Base-by-base conservation (phyloP, 176 grass and related monocot species). In the Oryza nivara region DNA sequence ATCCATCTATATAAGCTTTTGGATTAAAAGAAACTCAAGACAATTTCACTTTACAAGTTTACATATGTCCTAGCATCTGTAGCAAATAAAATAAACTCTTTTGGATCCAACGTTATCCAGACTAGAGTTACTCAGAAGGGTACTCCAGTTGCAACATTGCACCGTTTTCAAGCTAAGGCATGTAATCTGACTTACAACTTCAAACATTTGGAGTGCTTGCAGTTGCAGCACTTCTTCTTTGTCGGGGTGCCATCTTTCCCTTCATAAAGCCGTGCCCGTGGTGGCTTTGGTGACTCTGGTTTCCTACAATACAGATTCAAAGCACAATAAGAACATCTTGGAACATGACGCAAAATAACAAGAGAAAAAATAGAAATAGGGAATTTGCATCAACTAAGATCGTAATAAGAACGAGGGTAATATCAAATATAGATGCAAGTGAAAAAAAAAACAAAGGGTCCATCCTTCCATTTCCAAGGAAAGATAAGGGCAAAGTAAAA, bases 151-250 rank as follows among this genome's bases (percentile, higher is more conserved):
- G 45, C 26, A 58, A 68, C 26, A 74, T 75, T 85, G 49, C 22
- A 61, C 17, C 30, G 16, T 49, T 43, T 30, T 70, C 49, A 78
- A 70, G 36, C 48, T 68, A 49, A 85, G 49, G 70, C 36, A 79
- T 41, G n/a, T 7, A 67, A 88, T 85, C 65, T 19, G 34, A 90
- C 91, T 74, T 98, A 95, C 96, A 98, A 77, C 80, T 99, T 99
- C 82, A 99, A 91, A 86, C 93, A 99, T 91, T 76, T 96, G 44
- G 96, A 99, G 75, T 99, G 82, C 79, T 79, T 89, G 83, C 96
- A 99, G 74, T 99, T 99, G 96, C 96, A 99, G 72, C 87, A 92
- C 83, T 96, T 99, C 75, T 99, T 99, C 85, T 87, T 90, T 9
- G 91, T 89, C 14, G 93, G 93, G 23, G 93, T 96, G 58, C 86